Evolutionary conservation across 192 early-diverging fungal genomes (phyloP), one percentile per base, ranked within the genome.

Genomic region (Chytriomyces sp.): DNA sequence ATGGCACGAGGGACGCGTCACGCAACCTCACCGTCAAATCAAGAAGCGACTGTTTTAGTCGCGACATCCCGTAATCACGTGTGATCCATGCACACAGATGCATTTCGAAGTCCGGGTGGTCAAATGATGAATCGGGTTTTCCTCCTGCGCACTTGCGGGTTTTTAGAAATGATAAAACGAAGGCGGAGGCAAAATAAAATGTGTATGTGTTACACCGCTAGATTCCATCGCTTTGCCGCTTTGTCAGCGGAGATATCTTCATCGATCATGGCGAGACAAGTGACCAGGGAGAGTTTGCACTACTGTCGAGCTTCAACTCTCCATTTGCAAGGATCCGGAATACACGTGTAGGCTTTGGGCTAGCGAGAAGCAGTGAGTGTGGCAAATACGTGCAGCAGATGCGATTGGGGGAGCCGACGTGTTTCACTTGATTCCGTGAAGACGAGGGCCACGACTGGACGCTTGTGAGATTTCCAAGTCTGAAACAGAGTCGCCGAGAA

Each of bases 11-110:
- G 38, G 14, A 39, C 2, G 26, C 3, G n/a, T 25, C 28, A 31
- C n/a, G n/a, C n/a, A 34, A 31, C 36, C 4, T 81, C 82, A 95
- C 93, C n/a, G 84, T 86, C 76, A 91, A 83, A 55, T 93, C 90
- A 92, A 92, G 98, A 98, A 78, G 39, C 91, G 89, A 44, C 98
- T 88, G 22, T 83, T 84, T 63, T 97, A 94, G 70, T 94, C 95
- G 30, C 93, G 84, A 37, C 86, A 84, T 17, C 94, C 95, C 33
- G 94, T 96, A 1, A 92, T 77, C 4, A 98, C 77, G 64, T 91
- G 88, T 8, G 89, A 87, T 17, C 86, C 92, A 30, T 83, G 73
- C 53, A 91, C 61, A 40, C 41, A 37, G 68, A 92, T 44, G 60
- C 88, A 76, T 67, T 90, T 96, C 94, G 49, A 92, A 89, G 60